Evolutionary conservation across 192 early-diverging fungal species (phyloP).

Genomic region (Backusella tuberculispora): DNA sequence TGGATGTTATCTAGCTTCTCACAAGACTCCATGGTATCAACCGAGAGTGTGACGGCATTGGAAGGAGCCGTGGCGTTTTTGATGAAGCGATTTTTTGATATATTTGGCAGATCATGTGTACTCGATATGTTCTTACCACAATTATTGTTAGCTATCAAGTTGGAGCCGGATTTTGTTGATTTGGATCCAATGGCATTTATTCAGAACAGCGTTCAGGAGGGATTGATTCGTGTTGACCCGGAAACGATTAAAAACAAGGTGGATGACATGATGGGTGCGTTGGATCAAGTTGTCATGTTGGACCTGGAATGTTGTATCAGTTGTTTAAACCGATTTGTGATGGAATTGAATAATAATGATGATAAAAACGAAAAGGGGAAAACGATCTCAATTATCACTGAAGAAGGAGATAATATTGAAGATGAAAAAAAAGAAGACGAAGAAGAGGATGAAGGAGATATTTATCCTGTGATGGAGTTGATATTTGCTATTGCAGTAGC

Average conservation of each 20-base stretch:
- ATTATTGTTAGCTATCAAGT: constrained; percentile 26
- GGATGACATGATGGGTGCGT: neutral
- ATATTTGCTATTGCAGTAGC: constrained; percentile 27
- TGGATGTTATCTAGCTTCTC: constrained; percentile 33
- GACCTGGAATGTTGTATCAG: constrained; percentile 44
- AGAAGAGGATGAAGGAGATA: neutral
- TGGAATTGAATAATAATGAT: constrained; percentile 6
- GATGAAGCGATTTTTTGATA: constrained; percentile 17
- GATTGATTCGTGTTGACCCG: neutral
- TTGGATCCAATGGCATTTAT: constrained; percentile 34
- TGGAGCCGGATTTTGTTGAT: constrained; percentile 41
- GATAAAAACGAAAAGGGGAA: neutral
- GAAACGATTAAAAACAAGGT: constrained; percentile 1
- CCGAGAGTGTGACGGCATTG: constrained; percentile 32
- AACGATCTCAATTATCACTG: neutral
- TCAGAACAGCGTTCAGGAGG: neutral
- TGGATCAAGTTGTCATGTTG: neutral
- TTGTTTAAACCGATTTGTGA: constrained; percentile 24
- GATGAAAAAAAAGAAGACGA: neutral
- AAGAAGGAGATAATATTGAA: neutral
- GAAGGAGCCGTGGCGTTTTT: constrained; percentile 21
- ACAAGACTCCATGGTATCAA: constrained; percentile 37
- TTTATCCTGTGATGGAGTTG: constrained; percentile 29
- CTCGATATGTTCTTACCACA: constrained; percentile 27
- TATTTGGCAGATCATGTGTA: neutral